Percentiles rank a stretch among this genome's conserved stretches.
Conservation (phyloP, 139 green algal species). For the Pleodorina starrii region DNA sequence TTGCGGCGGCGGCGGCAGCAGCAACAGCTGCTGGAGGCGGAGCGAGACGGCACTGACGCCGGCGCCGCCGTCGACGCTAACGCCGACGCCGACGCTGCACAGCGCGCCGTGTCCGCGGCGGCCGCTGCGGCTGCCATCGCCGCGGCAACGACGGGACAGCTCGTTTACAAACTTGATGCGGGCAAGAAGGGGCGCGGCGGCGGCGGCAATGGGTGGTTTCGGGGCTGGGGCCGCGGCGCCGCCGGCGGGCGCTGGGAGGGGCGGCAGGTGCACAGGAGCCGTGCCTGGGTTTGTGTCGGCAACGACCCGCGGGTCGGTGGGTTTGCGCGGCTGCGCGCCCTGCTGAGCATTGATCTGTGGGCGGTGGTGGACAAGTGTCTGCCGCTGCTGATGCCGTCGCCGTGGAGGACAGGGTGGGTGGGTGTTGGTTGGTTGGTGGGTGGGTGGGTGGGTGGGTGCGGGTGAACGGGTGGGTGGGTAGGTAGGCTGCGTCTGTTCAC, state of each 20-base stretch:
- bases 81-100: background rate
- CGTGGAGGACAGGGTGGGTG: background rate
- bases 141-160: background rate
- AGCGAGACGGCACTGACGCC: no score
- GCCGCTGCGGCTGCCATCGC: background rate
- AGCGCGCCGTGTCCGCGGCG: background rate
- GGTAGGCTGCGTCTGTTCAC: no score
- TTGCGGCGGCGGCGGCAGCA: background rate
- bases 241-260: background rate
- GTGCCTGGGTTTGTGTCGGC: background rate
- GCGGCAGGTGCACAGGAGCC: background rate
- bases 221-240: background rate
- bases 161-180: background rate
- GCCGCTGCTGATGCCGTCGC: slow-evolving; percentile 19
- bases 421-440: background rate
- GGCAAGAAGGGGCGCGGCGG: no score
- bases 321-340: background rate
- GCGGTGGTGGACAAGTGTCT: background rate
- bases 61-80: background rate
- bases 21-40: no score
- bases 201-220: no score
- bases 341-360: background rate
- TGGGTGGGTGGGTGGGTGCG: no score
- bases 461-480: no score
- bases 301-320: background rate